Evolutionary conservation across 1,139 yeast genomes (phyloP), one percentile per base, ranked within the genome.

Genomic region (Debaryomyces sp.): DNA sequence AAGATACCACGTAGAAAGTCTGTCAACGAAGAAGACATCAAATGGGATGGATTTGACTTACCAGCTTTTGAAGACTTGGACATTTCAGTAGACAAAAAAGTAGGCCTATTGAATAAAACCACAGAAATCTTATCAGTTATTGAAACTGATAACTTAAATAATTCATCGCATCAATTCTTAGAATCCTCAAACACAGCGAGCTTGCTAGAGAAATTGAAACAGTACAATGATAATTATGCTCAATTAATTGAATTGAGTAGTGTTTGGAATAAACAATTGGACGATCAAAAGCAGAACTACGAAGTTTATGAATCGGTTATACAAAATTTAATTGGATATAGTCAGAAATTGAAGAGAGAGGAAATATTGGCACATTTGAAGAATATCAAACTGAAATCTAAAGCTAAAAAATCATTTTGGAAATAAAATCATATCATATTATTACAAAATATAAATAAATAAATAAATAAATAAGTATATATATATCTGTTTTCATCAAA

Each of bases 291-390:
- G 50, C 75, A 73, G 47, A 86, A 85, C 58, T 81, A 82, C 55
- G 82, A 80, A 46, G 81, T 86, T 12, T 85, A 83, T 59, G 91
- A 86, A 59, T 74, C 82, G 5, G 89, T 86, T 53, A 87, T 86
- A 33, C 90, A 85, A 62, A 84, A 83, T 54, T 69, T 85, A 54
- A 84, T 85, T 33, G 92, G 88, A 17, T 84, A 85, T 62, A 84
- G 87, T 29, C 91, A 86, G 58, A 76, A 77, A 54, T 56, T 79
- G 38, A 72, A 77, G 54, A 64, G 85, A 48, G 79, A 80, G 44
- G 83, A 80, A 58, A 66, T 78, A 22, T 59, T 77, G 45, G 75
- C 66, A 47, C 67, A 67, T 51, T 61, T 75, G 54, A 70, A 71
- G 50, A 63, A 63, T 41, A 54, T 67, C 9, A 64, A 63, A 43